phyloP scores from a whole-genome alignment of 2,329 filamentous ascomycete genomes.

The Phyllachora maydis region DNA sequence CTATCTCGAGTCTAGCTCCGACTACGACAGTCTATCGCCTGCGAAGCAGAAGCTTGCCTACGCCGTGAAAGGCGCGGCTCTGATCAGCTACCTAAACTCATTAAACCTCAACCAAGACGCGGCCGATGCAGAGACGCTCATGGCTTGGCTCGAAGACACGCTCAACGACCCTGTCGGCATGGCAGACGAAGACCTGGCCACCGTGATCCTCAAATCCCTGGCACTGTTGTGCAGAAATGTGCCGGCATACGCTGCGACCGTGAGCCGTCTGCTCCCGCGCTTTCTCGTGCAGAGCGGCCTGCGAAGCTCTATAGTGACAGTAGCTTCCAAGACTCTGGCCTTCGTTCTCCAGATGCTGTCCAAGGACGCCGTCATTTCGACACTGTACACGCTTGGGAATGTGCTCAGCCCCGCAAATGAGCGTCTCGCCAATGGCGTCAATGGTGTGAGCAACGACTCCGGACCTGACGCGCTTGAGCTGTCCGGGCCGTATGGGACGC shows the following conservation, averaged over 20 bases:
- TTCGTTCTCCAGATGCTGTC: slow-evolving; percentile 65
- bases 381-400: slow-evolving; percentile 90
- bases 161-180: slow-evolving; percentile 66
- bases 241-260: slow-evolving; percentile 48
- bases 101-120: slow-evolving; percentile 62
- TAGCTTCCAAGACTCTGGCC: slow-evolving; percentile 72
- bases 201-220: slow-evolving; percentile 60
- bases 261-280: slow-evolving; percentile 62
- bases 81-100: slow-evolving; percentile 75
- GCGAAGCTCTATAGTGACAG: slow-evolving; percentile 43
- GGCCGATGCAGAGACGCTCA: slow-evolving; percentile 58
- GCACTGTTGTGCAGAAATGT: slow-evolving; percentile 62
- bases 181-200: slow-evolving; percentile 56
- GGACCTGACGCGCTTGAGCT: slow-evolving; percentile 15
- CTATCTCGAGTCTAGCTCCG: slow-evolving; percentile 69
- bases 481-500: slow-evolving; percentile 21
- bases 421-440: slow-evolving; percentile 29
- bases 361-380: slow-evolving; percentile 85
- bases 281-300: slow-evolving; percentile 75
- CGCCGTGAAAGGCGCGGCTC: slow-evolving; percentile 62
- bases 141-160: slow-evolving; percentile 71
- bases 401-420: slow-evolving; percentile 59
- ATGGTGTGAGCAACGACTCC: slow-evolving; percentile 19
- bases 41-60: slow-evolving; percentile 78
- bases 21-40: slow-evolving; percentile 70